A percentile compares a stretch with the other conserved stretches of the same genome.
Conservation (phyloP, 495 filamentous ascomycete species). For the Parathielavia hyrcaniae region DNA sequence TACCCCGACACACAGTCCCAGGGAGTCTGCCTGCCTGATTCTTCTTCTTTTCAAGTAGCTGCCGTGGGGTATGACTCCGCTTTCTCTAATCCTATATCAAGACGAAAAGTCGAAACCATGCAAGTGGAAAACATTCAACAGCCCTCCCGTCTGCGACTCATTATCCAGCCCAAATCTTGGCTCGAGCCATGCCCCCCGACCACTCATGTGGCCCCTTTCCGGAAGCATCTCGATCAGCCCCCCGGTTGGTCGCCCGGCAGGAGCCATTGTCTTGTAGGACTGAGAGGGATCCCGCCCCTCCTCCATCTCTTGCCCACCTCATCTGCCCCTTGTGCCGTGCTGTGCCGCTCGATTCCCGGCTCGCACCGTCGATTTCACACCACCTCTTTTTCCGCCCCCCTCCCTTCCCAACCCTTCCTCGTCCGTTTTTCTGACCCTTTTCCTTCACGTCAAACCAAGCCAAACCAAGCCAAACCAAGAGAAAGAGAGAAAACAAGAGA, state of each 20-base stretch:
- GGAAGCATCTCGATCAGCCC: background rate
- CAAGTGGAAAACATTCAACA: too few species aligned
- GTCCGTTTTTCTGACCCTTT: too few species aligned
- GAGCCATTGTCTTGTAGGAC: background rate
- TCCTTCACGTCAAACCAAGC: background rate
- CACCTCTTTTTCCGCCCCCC: background rate
- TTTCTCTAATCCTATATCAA: background rate
- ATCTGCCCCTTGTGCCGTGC: too few species aligned
- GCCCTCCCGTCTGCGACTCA: too few species aligned
- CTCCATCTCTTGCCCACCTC: background rate
- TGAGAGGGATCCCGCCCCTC: background rate
- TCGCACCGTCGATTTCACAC: background rate
- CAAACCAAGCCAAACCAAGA: background rate
- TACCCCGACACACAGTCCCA: constrained; percentile 8
- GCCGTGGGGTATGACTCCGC: background rate
- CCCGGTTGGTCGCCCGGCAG: too few species aligned
- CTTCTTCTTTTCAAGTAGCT: background rate
- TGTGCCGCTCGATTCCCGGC: background rate
- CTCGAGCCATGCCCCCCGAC: background rate
- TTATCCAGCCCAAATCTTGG: too few species aligned
- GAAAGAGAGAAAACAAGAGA: background rate
- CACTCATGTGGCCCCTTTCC: background rate
- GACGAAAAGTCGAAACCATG: background rate
- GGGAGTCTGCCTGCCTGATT: background rate
- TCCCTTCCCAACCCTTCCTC: background rate